phyloP scores from a whole-genome alignment of 805 yeast genomes.

The Candida anglica region DNA sequence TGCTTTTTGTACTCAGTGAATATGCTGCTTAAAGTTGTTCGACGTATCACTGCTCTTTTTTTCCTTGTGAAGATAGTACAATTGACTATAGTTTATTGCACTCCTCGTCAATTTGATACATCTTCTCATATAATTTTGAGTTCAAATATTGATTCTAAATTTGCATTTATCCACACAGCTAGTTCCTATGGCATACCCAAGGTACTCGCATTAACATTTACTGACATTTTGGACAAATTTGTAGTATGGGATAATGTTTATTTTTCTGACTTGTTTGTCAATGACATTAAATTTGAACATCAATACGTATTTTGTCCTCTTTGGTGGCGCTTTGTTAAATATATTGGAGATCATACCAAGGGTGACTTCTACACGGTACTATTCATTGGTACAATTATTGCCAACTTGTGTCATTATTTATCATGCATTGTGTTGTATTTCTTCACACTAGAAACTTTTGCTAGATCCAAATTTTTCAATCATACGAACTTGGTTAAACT shows the following conservation, averaged over 20 bases:
- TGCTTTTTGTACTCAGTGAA: no score
- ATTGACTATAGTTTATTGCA: constrained; percentile 28
- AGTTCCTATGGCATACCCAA: no score
- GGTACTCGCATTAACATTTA: not conserved
- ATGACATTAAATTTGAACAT: constrained; percentile 67
- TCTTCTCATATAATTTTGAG: constrained; percentile 38
- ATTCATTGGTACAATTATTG: constrained; percentile 42
- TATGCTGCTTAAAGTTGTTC: not conserved
- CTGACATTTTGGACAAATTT: constrained; percentile 44
- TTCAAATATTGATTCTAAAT: constrained; percentile 7
- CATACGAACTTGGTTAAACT: constrained; percentile 17
- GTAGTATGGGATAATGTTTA: constrained; percentile 86
- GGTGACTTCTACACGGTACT: constrained; percentile 42
- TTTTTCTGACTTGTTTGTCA: constrained; percentile 53
- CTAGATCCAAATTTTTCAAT: constrained; percentile 12
- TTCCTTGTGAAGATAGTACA: constrained; percentile 34
- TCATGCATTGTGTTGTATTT: constrained; percentile 46
- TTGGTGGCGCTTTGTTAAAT: constrained; percentile 58
- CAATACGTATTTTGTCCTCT: constrained; percentile 83
- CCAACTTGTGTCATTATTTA: constrained; percentile 50
- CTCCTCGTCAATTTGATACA: constrained; percentile 48
- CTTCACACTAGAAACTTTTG: constrained; percentile 39
- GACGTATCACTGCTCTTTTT: constrained; percentile 12
- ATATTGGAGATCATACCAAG: constrained; percentile 11
- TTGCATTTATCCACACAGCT: constrained; percentile 6